These are phyloP conservation scores for Metschnikowia matae DNA, from an alignment of 805 yeast genomes.

Conservation along the genomic window DNA sequence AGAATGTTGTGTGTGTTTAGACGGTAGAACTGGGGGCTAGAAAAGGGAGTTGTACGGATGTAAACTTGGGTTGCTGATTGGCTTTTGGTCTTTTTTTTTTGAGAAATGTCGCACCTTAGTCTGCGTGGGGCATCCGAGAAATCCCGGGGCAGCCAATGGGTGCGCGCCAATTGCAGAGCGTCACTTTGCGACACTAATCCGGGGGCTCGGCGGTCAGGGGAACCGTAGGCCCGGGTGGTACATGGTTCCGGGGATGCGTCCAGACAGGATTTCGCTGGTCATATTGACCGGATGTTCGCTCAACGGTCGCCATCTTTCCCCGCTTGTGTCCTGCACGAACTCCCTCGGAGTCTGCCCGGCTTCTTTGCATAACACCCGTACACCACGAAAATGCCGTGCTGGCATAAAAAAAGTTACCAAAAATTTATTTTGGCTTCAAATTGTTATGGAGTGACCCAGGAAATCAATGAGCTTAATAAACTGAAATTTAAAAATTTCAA, in stretches of 20 bases:
- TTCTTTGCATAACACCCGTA: not conserved
- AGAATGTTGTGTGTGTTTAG: not conserved
- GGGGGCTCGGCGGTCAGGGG: not conserved
- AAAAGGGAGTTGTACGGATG: not conserved
- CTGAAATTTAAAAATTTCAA: not conserved
- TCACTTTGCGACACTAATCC: not conserved
- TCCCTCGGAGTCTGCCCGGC: not conserved
- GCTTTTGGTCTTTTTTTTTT: constrained; percentile 1
- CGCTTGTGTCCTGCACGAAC: not conserved
- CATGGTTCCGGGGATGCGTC: not conserved
- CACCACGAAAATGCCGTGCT: not conserved
- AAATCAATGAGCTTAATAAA: not conserved
- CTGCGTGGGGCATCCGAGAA: constrained; percentile 13
- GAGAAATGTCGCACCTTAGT: constrained; percentile 2
- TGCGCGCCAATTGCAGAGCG: constrained; percentile 13
- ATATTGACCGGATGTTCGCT: not conserved
- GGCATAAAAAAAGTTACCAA: not conserved
- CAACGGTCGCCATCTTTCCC: not conserved
- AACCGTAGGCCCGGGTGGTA: not conserved
- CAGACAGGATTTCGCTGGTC: not conserved
- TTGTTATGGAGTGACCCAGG: too few species aligned
- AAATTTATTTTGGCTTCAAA: too few species aligned
- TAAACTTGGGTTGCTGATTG: constrained; percentile 3
- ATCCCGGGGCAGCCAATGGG: constrained; percentile 19
- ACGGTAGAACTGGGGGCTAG: not conserved